phyloP scores from a whole-genome alignment of 2,329 filamentous ascomycete species.

The Fusarium lateritium region DNA sequence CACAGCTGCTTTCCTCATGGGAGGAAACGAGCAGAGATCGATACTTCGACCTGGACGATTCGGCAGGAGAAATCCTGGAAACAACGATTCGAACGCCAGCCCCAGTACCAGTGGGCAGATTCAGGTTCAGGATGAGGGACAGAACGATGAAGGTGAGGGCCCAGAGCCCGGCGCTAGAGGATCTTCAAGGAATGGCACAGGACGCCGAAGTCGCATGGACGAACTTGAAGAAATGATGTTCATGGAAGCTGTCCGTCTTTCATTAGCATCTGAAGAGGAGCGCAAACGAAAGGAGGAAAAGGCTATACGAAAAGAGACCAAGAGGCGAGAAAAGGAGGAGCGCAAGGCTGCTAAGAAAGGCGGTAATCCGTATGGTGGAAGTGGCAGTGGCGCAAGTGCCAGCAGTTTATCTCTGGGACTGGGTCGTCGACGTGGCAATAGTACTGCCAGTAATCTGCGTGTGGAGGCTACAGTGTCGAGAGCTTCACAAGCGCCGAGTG shows the following conservation, averaged over 20 bases:
- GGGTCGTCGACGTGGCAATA: slow-evolving; percentile 72
- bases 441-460: slow-evolving; percentile 71
- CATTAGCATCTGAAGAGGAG: slow-evolving; percentile 93
- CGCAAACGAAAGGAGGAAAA: slow-evolving; percentile 82
- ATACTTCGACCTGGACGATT: slow-evolving; percentile 66
- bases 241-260: slow-evolving; percentile 93
- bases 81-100: slow-evolving; percentile 53
- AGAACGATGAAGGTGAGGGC: slow-evolving; percentile 37
- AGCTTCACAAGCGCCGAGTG: slow-evolving; percentile 53
- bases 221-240: slow-evolving; percentile 99
- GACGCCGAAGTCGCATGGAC: slow-evolving; percentile 73
- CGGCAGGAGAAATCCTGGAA: slow-evolving; percentile 67
- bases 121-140: slow-evolving; percentile 23
- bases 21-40: slow-evolving; percentile 69
- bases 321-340: slow-evolving; percentile 87
- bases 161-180: slow-evolving; percentile 45
- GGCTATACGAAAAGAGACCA: slow-evolving; percentile 77
- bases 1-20: slow-evolving; percentile 93
- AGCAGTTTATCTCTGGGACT: slow-evolving; percentile 76
- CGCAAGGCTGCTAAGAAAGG: slow-evolving; percentile 81
- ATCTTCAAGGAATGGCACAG: slow-evolving; percentile 41
- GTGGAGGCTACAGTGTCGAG: slow-evolving; percentile 68
- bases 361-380: slow-evolving; percentile 55
- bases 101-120: slow-evolving; percentile 51
- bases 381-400: slow-evolving; percentile 64